phyloP scores from a whole-genome alignment of 2,329 filamentous ascomycete genomes.

The Curvularia sp. region DNA sequence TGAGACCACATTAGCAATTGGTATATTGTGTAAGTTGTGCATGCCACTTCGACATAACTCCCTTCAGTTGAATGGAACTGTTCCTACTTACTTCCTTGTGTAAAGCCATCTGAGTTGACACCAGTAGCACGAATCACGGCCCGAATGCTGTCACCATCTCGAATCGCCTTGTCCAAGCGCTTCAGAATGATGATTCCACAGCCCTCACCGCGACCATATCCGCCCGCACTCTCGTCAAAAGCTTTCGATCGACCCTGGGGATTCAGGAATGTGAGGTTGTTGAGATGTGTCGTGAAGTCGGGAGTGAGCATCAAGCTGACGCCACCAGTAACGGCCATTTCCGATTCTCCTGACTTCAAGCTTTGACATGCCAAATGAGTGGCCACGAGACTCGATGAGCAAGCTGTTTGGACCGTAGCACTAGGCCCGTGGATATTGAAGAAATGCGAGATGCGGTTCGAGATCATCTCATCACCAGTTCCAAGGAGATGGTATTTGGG shows the following conservation, averaged over 20 bases:
- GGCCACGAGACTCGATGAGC: constrained; percentile 28
- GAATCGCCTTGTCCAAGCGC: constrained; percentile 16
- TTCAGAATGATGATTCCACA: constrained; percentile 46
- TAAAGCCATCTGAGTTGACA: constrained; percentile 26
- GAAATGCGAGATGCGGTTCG: constrained; percentile 28
- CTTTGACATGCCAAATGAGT: constrained; percentile 33
- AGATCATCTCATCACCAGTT: constrained; percentile 30
- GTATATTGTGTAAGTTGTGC: no score
- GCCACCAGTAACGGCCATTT: constrained; percentile 6
- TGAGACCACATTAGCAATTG: no score
- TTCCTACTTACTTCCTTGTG: background rate
- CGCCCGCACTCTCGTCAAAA: constrained; percentile 62
- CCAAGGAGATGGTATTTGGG: constrained; percentile 20
- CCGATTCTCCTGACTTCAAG: constrained; percentile 29
- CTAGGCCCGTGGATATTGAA: constrained; percentile 31
- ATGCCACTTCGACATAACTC: no score
- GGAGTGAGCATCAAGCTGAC: constrained; percentile 17
- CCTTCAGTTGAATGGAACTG: no score
- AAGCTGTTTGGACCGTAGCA: constrained; percentile 33
- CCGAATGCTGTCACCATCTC: constrained; percentile 34
- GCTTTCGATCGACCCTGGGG: constrained; percentile 14
- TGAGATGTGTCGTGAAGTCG: background rate
- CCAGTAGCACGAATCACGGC: constrained; percentile 36
- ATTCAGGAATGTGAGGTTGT: no score
- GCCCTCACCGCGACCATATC: constrained; percentile 70